Conservation (phyloP, 2,329 filamentous ascomycete species). For the Alternaria brassicicola region DNA sequence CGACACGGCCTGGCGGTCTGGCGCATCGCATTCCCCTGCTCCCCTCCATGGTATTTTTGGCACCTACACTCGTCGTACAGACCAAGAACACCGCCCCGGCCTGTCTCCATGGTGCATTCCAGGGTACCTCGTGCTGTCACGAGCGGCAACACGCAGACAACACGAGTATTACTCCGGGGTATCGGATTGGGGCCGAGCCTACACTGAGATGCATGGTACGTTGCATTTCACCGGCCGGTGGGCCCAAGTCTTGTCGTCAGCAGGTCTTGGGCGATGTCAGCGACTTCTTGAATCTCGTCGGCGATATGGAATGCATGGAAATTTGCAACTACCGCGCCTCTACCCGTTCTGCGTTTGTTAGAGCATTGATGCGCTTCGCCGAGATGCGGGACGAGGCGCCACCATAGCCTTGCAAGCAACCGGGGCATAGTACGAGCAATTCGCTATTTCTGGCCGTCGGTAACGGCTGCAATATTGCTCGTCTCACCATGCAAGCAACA, state of each 20-base stretch:
- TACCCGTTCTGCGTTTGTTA: neutral
- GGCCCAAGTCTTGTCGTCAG: too few species aligned
- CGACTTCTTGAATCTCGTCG: neutral
- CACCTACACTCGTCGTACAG: neutral
- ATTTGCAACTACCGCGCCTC: slow-evolving; percentile 6
- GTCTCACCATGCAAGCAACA: neutral
- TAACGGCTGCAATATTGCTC: slow-evolving; percentile 2
- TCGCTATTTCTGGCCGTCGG: slow-evolving; percentile 2
- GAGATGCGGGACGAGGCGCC: slow-evolving; percentile 16
- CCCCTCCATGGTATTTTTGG: slow-evolving; percentile 1
- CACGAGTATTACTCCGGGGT: slow-evolving; percentile 3
- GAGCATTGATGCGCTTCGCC: slow-evolving; percentile 11
- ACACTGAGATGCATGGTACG: neutral
- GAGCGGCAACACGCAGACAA: slow-evolving; percentile 8
- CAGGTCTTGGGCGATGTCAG: slow-evolving; percentile 3
- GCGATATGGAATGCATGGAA: neutral
- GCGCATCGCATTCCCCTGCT: slow-evolving; percentile 4
- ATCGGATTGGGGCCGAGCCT: slow-evolving; percentile 1
- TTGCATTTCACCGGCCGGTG: slow-evolving; percentile 6
- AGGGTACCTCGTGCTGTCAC: slow-evolving; percentile 10
- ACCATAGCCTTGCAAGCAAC: slow-evolving; percentile 5
- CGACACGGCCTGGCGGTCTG: neutral
- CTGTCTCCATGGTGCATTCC: slow-evolving; percentile 1
- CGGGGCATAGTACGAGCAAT: slow-evolving; percentile 1
- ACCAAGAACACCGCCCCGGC: neutral